Percentiles rank a stretch among this genome's conserved stretches.
These are phyloP conservation scores for Calonectria henricotiae DNA, from an alignment of 2,329 filamentous ascomycete genomes.

Conservation along the genomic window DNA sequence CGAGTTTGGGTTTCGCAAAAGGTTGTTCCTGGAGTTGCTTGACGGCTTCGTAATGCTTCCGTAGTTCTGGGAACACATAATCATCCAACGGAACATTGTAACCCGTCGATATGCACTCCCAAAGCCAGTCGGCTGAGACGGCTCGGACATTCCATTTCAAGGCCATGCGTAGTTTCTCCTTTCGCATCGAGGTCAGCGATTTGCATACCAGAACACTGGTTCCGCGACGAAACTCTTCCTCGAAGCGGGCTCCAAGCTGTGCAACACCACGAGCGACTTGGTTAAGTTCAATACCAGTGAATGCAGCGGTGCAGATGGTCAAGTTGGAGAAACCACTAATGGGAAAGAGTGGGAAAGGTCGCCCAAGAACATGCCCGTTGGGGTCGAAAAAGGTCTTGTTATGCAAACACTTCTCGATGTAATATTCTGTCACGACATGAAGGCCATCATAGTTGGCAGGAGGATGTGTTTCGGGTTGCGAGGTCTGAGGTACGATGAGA, in stretches of 20 bases:
- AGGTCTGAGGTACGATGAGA: slow-evolving; percentile 71
- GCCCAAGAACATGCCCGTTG: slow-evolving; percentile 79
- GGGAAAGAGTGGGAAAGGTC: slow-evolving; percentile 81
- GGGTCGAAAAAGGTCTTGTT: slow-evolving; percentile 81
- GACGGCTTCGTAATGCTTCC: slow-evolving; percentile 51
- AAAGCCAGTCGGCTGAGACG: slow-evolving; percentile 88
- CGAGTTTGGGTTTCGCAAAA: slow-evolving; percentile 29
- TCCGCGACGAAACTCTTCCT: slow-evolving; percentile 81
- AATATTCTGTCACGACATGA: slow-evolving; percentile 87
- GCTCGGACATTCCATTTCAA: slow-evolving; percentile 83
- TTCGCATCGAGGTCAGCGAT: slow-evolving; percentile 70
- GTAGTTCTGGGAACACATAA: slow-evolving; percentile 67
- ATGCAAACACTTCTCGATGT: slow-evolving; percentile 90
- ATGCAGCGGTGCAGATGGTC: slow-evolving; percentile 85
- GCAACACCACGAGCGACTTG: slow-evolving; percentile 85
- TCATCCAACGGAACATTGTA: slow-evolving; percentile 63
- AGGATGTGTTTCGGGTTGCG: slow-evolving; percentile 65
- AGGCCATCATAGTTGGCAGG: slow-evolving; percentile 59
- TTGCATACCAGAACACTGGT: slow-evolving; percentile 87
- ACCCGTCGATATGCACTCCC: slow-evolving; percentile 80
- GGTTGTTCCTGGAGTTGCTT: slow-evolving; percentile 29
- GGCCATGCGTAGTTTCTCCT: slow-evolving; percentile 86
- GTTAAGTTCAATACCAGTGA: slow-evolving; percentile 86
- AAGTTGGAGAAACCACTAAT: slow-evolving; percentile 80
- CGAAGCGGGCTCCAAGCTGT: slow-evolving; percentile 85